phyloP scores from a whole-genome alignment of 163 green algal species.

The Scenedesmus sp. region DNA sequence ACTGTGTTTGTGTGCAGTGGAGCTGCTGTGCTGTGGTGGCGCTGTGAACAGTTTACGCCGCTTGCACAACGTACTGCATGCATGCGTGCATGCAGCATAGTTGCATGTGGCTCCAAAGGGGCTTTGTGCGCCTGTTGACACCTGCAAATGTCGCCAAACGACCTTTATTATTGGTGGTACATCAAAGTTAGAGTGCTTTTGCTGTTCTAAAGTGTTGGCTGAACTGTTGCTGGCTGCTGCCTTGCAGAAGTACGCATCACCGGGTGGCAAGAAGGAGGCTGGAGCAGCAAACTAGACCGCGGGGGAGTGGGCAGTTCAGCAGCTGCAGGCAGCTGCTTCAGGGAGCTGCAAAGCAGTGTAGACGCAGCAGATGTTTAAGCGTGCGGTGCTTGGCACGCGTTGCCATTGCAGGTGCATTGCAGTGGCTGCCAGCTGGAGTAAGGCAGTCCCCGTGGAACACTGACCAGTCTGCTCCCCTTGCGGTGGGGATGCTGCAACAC shows the following conservation, averaged over 20 bases:
- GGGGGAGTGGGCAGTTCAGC: neutral
- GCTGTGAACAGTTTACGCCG: neutral
- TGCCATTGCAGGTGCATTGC: too few relatives aligned
- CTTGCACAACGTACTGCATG: neutral
- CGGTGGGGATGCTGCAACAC: too few relatives aligned
- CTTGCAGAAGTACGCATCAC: neutral
- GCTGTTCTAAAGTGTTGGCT: neutral
- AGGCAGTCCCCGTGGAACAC: too few relatives aligned
- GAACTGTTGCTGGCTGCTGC: neutral
- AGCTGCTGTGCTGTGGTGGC: neutral
- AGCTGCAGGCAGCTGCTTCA: slow-evolving; percentile 3
- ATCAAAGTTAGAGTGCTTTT: neutral
- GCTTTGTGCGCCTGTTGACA: neutral
- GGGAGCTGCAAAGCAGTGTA: neutral
- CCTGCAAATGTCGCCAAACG: neutral
- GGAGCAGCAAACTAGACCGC: neutral
- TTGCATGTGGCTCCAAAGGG: neutral
- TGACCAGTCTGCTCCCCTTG: too few relatives aligned
- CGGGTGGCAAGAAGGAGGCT: neutral
- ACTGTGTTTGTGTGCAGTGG: neutral
- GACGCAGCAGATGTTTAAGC: neutral
- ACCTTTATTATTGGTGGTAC: too few relatives aligned
- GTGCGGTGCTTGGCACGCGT: too few relatives aligned
- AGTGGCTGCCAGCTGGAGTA: too few relatives aligned
- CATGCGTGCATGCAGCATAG: neutral